Base-by-base conservation (phyloP, 2,329 filamentous ascomycete genomes). In the Pseudogymnoascus sp. region DNA sequence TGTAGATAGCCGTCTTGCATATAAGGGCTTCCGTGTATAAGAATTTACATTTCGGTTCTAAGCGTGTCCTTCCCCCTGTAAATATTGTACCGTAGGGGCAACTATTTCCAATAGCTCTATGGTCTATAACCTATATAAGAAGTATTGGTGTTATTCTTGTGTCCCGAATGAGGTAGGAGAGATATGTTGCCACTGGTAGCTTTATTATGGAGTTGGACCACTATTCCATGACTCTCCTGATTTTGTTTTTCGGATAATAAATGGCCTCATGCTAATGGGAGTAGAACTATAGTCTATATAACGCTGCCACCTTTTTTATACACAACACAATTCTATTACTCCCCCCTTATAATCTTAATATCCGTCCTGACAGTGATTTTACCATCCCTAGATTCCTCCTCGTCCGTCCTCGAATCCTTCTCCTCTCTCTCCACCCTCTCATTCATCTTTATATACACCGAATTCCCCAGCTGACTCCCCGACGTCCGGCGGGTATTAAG, bases 401-500 rank as follows among this genome's bases (percentile, higher is more conserved):
- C 45, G n/a, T 55, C 45, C 29, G 16, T 19, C 10, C 45, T 29
- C 4, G 26, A 2, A 19, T 23, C 29, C 58, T 49, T 52, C 6
- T 58, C 61, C 14, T 64, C 41, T 11, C 58, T 60, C 39, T 41
- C 63, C 45, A 37, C 59, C 61, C 52, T 61, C 29, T 49, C 60
- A 55, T 39, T 12, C 4, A 21, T 61, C n/a, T 61, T 55, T 26
- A 62, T 62, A 2, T 39, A 31, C 26, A 45, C 12, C 19, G 26
- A n/a, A 11, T 31, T 58, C 59, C 49, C 63, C 60, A 31, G 58
- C 62, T 41, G 52, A 62, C 39, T 65, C 26, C 45, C 45, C n/a
- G 45, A 55, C n/a, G 19, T 55, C n/a, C 26, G n/a, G 26, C 45
- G 45, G 2, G 45, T 55, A 7, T n/a, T 6, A 12, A 12, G 8